Evolutionary conservation across 768 basidiomycete species (phyloP).

Genomic region (Lactarius hengduanensis): DNA sequence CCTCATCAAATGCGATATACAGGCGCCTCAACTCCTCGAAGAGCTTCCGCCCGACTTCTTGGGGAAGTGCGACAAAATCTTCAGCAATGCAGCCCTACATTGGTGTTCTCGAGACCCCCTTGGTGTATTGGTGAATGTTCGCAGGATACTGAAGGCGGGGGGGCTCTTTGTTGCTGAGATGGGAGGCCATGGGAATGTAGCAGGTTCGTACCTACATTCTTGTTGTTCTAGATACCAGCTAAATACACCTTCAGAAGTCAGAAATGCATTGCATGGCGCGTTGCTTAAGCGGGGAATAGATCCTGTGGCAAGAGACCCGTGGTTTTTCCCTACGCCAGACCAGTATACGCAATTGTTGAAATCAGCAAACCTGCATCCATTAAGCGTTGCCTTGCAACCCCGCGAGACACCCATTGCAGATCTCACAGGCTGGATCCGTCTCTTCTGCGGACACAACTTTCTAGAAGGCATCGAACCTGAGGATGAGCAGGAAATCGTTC

Average conservation of each 20-base stretch:
- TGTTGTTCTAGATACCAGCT: slow-evolving; percentile 13
- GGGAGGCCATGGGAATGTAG: slow-evolving; percentile 72
- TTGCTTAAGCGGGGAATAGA: slow-evolving; percentile 54
- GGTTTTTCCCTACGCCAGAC: slow-evolving; percentile 77
- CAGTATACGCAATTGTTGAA: slow-evolving; percentile 45
- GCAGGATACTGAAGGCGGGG: slow-evolving; percentile 65
- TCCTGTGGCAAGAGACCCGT: slow-evolving; percentile 65
- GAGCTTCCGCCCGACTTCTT: slow-evolving; percentile 33
- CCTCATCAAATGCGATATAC: slow-evolving; percentile 51
- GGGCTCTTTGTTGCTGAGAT: slow-evolving; percentile 74
- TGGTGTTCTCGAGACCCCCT: slow-evolving; percentile 80
- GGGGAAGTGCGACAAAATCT: slow-evolving; percentile 66
- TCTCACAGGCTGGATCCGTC: slow-evolving; percentile 23
- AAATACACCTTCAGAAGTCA: slow-evolving; percentile 47
- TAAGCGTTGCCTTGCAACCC: slow-evolving; percentile 15
- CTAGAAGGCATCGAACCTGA: slow-evolving; percentile 15
- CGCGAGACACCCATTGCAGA: slow-evolving; percentile 19
- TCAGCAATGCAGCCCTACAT: slow-evolving; percentile 78
- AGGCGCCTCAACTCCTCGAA: slow-evolving; percentile 30
- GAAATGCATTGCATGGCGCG: slow-evolving; percentile 55
- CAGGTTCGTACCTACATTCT: slow-evolving; percentile 44
- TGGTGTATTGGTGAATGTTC: slow-evolving; percentile 61
- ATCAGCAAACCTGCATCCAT: slow-evolving; percentile 12
- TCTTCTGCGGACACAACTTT: slow-evolving; percentile 20
- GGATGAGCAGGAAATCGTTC: slow-evolving; percentile 14